A percentile compares a stretch with the other conserved stretches of the same genome.
These are phyloP conservation scores for Puccinia polysora DNA, from an alignment of 1,284 basidiomycete species.

Conservation along the genomic window DNA sequence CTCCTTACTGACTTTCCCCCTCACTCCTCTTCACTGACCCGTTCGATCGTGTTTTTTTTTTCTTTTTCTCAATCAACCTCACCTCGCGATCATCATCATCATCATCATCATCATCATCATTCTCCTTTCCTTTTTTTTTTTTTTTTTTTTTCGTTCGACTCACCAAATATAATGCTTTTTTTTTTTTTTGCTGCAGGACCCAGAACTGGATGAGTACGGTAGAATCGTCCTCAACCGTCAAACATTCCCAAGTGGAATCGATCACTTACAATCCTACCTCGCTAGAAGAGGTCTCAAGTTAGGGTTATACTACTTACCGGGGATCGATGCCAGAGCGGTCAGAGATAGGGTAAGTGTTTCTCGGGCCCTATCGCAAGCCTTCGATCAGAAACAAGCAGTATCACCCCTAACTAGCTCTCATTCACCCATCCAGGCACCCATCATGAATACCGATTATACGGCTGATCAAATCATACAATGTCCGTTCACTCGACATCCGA, in stretches of 20 bases:
- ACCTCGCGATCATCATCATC: background rate
- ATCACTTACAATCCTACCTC: slow-evolving; percentile 10
- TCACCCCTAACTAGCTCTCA: too few relatives aligned
- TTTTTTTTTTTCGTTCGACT: too few relatives aligned
- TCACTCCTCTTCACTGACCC: too few relatives aligned
- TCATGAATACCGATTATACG: slow-evolving; percentile 37
- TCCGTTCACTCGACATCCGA: background rate
- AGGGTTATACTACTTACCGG: slow-evolving; percentile 41
- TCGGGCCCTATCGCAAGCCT: too few relatives aligned
- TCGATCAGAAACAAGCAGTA: too few relatives aligned
- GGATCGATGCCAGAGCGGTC: slow-evolving; percentile 34
- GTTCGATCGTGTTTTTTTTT: too few relatives aligned
- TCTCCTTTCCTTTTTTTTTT: too few relatives aligned
- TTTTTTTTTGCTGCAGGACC: slow-evolving; percentile 11
- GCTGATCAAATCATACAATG: slow-evolving; percentile 42
- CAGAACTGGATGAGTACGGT: slow-evolving; percentile 33
- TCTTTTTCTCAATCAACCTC: too few relatives aligned
- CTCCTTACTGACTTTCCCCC: too few relatives aligned
- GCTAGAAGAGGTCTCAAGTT: slow-evolving; percentile 18
- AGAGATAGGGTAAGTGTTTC: slow-evolving; percentile 8
- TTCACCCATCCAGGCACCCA: too few relatives aligned
- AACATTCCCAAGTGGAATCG: slow-evolving; percentile 26
- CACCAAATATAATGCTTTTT: background rate
- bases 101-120: too few relatives aligned
- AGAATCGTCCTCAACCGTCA: slow-evolving; percentile 4